Percentiles rank a stretch among this genome's conserved stretches.
phyloP scores from a whole-genome alignment of 2,329 filamentous ascomycete genomes.

The Colletotrichum spinosum region DNA sequence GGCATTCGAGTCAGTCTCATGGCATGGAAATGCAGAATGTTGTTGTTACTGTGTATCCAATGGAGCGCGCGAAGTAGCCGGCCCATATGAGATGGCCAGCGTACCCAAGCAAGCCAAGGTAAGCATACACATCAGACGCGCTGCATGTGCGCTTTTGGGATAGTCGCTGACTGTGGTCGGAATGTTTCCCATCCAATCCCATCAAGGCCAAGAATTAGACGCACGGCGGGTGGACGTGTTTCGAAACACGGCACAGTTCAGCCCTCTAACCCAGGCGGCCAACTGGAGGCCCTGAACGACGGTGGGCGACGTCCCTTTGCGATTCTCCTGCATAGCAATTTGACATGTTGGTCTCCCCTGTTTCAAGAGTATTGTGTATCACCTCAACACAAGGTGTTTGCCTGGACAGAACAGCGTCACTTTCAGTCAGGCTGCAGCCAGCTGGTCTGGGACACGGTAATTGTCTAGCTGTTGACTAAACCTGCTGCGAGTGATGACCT shows the following conservation, averaged over 20 bases:
- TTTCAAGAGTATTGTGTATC: constrained; percentile 33
- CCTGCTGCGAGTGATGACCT: background rate
- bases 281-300: constrained; percentile 20
- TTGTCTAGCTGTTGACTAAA: background rate
- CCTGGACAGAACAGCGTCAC: background rate
- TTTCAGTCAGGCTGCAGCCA: background rate
- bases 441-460: background rate
- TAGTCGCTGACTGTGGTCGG: constrained; percentile 8
- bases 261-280: constrained; percentile 24
- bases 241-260: constrained; percentile 33
- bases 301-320: constrained; percentile 2
- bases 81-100: too few species aligned
- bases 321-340: background rate
- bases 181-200: constrained; percentile 29
- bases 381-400: constrained; percentile 2
- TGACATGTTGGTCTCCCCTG: constrained; percentile 25
- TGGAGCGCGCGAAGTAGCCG: too few species aligned
- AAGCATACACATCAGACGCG: too few species aligned
- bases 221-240: constrained; percentile 30
- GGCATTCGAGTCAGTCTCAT: too few species aligned
- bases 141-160: too few species aligned
- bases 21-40: too few species aligned
- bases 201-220: constrained; percentile 3
- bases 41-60: too few species aligned
- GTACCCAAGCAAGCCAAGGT: too few species aligned